phyloP scores from a whole-genome alignment of 2,329 filamentous ascomycete species.

The Neofusicoccum sp. region DNA sequence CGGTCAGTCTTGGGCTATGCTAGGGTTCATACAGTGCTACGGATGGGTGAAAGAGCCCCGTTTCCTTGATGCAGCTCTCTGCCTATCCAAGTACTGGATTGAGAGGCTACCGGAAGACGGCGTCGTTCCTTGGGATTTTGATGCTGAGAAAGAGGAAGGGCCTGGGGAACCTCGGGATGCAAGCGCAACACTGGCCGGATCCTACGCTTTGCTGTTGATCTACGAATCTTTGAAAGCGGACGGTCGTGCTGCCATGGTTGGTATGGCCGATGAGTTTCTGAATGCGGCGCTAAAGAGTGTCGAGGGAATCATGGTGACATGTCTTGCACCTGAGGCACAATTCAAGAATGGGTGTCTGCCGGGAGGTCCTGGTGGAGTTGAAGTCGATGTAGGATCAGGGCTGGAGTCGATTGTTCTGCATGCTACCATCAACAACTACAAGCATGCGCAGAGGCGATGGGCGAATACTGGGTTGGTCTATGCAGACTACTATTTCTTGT shows the following conservation, averaged over 20 bases:
- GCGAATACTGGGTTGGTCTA: slow-evolving; percentile 47
- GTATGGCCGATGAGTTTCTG: slow-evolving; percentile 21
- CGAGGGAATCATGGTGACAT: background rate
- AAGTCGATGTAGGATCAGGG: slow-evolving; percentile 25
- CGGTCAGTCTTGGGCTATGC: slow-evolving; percentile 52
- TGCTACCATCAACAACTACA: slow-evolving; percentile 46
- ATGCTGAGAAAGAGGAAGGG: slow-evolving; percentile 38
- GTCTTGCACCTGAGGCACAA: background rate
- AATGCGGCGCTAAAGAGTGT: background rate
- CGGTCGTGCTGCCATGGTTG: slow-evolving; percentile 28
- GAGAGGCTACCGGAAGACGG: slow-evolving; percentile 34
- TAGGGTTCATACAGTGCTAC: slow-evolving; percentile 48
- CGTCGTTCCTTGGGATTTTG: slow-evolving; percentile 50
- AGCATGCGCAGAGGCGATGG: slow-evolving; percentile 41
- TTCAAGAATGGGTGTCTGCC: background rate
- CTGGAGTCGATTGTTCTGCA: slow-evolving; percentile 45
- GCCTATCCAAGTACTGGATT: slow-evolving; percentile 46
- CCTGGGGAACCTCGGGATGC: slow-evolving; percentile 38
- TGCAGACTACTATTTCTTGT: slow-evolving; percentile 46
- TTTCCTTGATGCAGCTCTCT: slow-evolving; percentile 43
- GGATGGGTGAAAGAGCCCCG: slow-evolving; percentile 39
- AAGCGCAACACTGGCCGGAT: slow-evolving; percentile 41
- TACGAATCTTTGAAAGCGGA: slow-evolving; percentile 29
- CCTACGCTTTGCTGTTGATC: slow-evolving; percentile 41
- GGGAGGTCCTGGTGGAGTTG: slow-evolving; percentile 20